phyloP scores from a whole-genome alignment of 2,329 filamentous ascomycete species.

The Diplodia mutila region DNA sequence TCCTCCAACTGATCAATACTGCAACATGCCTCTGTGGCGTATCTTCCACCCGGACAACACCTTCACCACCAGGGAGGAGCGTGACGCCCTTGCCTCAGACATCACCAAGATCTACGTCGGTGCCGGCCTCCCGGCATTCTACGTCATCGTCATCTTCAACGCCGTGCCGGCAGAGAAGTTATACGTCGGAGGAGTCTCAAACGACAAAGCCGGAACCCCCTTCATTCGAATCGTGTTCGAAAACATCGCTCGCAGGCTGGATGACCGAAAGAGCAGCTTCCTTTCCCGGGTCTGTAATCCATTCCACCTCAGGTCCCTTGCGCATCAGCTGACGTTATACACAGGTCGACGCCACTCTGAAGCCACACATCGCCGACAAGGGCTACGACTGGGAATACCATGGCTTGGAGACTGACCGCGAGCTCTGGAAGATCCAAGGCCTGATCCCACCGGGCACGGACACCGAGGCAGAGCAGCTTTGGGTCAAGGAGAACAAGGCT shows the following conservation, averaged over 20 bases:
- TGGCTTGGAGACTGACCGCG: conserved; percentile 48
- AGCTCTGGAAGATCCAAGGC: conserved; percentile 51
- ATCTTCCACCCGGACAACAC: conserved; percentile 45
- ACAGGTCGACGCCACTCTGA: conserved; percentile 38
- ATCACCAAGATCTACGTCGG: conserved; percentile 49
- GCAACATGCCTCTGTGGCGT: conserved; percentile 49
- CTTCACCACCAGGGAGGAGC: conserved; percentile 9
- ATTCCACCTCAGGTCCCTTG: too few relatives aligned
- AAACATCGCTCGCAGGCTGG: conserved; percentile 24
- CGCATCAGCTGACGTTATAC: background rate
- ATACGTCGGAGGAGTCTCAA: conserved; percentile 38
- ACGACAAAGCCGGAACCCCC: background rate
- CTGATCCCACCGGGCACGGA: conserved; percentile 40
- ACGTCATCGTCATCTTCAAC: conserved; percentile 50
- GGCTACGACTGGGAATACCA: conserved; percentile 51
- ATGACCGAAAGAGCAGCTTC: conserved; percentile 10
- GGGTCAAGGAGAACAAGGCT: conserved; percentile 34
- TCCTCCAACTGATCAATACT: background rate
- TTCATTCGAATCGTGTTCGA: conserved; percentile 14
- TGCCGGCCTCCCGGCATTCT: conserved; percentile 48
- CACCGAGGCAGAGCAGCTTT: conserved; percentile 40
- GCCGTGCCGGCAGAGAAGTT: conserved; percentile 32
- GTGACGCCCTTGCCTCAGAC: conserved; percentile 36
- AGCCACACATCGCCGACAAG: conserved; percentile 46
- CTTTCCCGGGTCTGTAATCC: background rate